Base-by-base conservation (phyloP, 441 rosid genomes). In the Gossypium schwendimanii region DNA sequence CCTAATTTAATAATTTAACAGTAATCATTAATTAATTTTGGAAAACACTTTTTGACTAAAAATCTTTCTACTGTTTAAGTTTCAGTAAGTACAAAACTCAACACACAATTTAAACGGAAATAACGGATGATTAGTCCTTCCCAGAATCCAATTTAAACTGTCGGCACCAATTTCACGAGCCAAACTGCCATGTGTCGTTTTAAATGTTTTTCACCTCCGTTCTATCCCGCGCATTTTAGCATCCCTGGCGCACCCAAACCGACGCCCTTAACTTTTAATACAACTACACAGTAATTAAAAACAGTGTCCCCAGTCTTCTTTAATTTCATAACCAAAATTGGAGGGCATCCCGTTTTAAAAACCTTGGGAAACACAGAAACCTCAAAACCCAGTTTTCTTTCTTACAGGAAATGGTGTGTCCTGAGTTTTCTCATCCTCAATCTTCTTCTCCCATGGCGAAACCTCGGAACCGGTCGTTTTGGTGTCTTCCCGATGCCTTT, bases 381-480 rank as follows among this genome's bases (percentile, higher is more conserved):
- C 75, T 14, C 24, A 47, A 60, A 11, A 31, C 33, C 15, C 62
- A 57, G 33, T 23, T 57, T 24, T 57, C 15, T 41, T 36, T 3
- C 8, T n/a, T 21, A 4, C 4, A 0, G 28, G 18, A 9, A 71
- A 84, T 89, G 96, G 80, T 79, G 65, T 63, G 77, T 3, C 80
- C 85, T 14, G 86, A 83, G 53, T 17, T 66, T 4, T 70, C 80
- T 3, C 73, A 77, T 6, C 71, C 65, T 4, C 78, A 76, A 4
- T 73, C 76, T 53, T 73, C 86, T 70, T 73, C 87, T 70, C 33
- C 89, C 4, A 90, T 94, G 97, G 84, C 85, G 2, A 93, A 87
- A 83, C 71, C 71, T 21, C 79, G 85, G 18, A 80, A 58, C 81
- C 80, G 82, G 21, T 6, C 41, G 14, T 75, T 59, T 63, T 77